Base-by-base conservation (phyloP, 495 filamentous ascomycete genomes). In the Aspergillus steynii region DNA sequence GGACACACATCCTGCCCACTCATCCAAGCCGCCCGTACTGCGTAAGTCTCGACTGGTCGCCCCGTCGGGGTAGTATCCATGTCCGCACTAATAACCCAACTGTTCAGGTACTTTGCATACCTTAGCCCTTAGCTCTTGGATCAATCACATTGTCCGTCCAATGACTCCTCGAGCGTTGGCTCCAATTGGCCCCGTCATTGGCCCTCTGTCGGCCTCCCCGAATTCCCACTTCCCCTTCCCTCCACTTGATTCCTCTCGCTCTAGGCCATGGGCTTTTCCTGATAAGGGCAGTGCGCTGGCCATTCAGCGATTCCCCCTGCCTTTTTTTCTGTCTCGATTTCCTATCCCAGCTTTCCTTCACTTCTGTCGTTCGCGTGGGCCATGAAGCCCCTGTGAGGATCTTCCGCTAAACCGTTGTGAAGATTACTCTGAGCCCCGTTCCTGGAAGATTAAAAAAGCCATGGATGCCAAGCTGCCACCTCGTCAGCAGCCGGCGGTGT, bases 381-480 rank as follows among this genome's bases (percentile, higher is more conserved):
- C 50, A 62, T 66, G 64, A 66, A 55, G 45, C 55, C 45, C 52
- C 59, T 55, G 63, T 59, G 68, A 67, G 58, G 65, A 70, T 70
- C 65, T 32, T 31, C 55, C 56, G 37, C 59, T 57, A 56, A 58
- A 50, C 15, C 8, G 8, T 63, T 64, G 53, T 64, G 61, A 67
- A 60, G 64, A 59, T 60, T 56, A 60, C 50, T 46, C 48, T 62
- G 60, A 59, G 62, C 59, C 55, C 64, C 61, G 67, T 54, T 28
- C 48, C 29, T 57, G 66, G 14, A 42, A 42, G 20, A 20, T 1
- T 8, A 42, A 42, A 10, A 32, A 42, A 42, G 12, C 64, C 55
- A 78, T 78, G 74, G 70, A 74, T 55, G 64, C 72, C 69, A 69
- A 75, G 67, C 68, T 71, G 46, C 55, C 54, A 31, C 59, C 55